phyloP scores from a whole-genome alignment of 768 basidiomycete genomes.

The Xerocomellus chrysenteron region DNA sequence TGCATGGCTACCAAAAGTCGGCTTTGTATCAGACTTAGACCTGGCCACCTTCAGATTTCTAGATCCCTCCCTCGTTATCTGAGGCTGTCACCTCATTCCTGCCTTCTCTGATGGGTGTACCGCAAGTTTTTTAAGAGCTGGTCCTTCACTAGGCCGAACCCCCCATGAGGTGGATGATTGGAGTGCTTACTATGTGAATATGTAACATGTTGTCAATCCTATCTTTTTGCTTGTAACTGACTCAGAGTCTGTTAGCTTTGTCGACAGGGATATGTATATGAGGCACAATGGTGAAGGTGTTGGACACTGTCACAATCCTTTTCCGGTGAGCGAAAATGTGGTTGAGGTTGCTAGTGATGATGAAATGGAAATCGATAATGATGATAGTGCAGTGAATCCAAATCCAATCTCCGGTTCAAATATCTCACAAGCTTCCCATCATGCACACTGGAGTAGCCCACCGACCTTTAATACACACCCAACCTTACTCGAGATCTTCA shows the following conservation, averaged over 20 bases:
- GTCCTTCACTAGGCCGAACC: background rate
- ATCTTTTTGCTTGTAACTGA: no score
- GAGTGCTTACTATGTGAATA: conserved; percentile 25
- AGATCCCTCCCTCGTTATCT: conserved; percentile 6
- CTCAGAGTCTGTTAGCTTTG: background rate
- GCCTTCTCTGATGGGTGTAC: conserved; percentile 24
- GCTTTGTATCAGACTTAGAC: conserved; percentile 23
- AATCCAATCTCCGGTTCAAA: no score
- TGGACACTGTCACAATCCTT: background rate
- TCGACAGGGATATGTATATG: conserved; percentile 30
- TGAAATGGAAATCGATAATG: background rate
- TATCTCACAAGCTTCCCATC: no score
- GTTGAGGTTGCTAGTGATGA: background rate
- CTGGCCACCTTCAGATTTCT: conserved; percentile 36
- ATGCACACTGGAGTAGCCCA: no score
- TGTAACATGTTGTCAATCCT: conserved; percentile 13
- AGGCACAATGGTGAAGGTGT: conserved; percentile 28
- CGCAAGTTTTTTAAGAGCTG: background rate
- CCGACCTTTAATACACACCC: no score
- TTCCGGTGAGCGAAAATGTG: no score
- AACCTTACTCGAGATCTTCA: no score
- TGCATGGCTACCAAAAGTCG: conserved; percentile 19
- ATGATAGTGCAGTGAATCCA: no score
- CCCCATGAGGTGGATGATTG: conserved; percentile 15
- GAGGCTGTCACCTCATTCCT: conserved; percentile 35